Conservation (phyloP, 352 stramenopile species). For the Phytophthora pisi region DNA sequence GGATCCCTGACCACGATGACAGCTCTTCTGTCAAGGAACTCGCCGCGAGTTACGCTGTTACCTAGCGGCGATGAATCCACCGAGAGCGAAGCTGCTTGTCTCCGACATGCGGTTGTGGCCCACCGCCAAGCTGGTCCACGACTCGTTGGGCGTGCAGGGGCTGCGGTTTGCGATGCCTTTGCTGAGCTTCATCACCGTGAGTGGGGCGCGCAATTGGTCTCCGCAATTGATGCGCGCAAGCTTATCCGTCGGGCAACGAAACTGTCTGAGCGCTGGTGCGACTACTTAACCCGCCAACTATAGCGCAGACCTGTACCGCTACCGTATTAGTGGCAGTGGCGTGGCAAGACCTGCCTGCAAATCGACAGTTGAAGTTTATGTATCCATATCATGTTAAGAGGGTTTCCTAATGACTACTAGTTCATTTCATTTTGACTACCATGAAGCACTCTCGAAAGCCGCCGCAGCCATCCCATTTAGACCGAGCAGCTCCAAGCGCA, state of each 20-base stretch:
- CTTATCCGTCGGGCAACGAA: too few species aligned
- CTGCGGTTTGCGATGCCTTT: background rate
- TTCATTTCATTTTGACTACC: background rate
- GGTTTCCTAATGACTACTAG: background rate
- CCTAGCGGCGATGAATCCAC: conserved; percentile 8
- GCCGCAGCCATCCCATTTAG: conserved; percentile 21
- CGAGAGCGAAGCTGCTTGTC: background rate
- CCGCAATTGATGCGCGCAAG: too few species aligned
- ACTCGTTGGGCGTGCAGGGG: background rate
- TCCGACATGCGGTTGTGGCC: background rate
- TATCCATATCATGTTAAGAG: conserved; percentile 15
- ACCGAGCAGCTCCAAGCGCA: background rate
- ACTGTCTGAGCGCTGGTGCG: too few species aligned
- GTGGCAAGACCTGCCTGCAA: too few species aligned
- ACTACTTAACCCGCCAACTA: too few species aligned
- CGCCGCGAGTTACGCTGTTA: too few species aligned
- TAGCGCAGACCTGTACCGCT: too few species aligned
- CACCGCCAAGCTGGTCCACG: background rate
- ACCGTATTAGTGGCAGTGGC: too few species aligned
- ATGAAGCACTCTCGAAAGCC: background rate
- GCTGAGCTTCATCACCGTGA: too few species aligned
- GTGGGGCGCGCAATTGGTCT: too few species aligned
- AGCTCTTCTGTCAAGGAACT: too few species aligned
- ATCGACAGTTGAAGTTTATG: conserved; percentile 4
- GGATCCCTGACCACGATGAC: conserved; percentile 18